Percentiles rank a stretch among this genome's conserved stretches.
Conservation (phyloP, 192 early-diverging fungal genomes). For the Coemansia sp. region DNA sequence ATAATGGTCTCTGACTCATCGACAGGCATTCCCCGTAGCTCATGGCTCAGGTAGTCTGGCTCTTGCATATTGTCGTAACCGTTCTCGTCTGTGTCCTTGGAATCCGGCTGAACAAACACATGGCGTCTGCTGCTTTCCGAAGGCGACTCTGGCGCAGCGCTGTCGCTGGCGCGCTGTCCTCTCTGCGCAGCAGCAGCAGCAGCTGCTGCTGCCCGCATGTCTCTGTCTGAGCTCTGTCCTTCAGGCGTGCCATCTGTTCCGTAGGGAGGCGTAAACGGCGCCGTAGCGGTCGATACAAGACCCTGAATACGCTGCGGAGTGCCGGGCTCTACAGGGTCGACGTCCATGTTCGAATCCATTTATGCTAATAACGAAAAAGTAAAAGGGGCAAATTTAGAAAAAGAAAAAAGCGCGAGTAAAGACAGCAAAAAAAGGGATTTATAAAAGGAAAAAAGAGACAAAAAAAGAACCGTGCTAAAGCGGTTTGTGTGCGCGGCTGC, state of each 20-base stretch:
- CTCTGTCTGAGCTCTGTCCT: neutral
- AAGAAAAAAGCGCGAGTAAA: neutral
- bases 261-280: conserved; percentile 35
- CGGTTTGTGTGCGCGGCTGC: neutral
- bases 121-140: neutral
- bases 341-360: conserved; percentile 28
- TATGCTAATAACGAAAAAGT: neutral
- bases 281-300: neutral
- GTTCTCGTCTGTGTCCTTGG: neutral
- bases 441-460: neutral
- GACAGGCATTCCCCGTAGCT: neutral
- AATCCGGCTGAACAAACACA: neutral
- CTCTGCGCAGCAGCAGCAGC: neutral
- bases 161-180: conserved; percentile 20
- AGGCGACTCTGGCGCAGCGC: conserved; percentile 45
- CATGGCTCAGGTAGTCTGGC: neutral
- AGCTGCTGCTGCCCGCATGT: neutral
- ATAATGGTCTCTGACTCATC: conserved; percentile 26
- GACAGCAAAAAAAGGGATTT: neutral
- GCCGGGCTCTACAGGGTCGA: conserved; percentile 27
- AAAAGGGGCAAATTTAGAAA: neutral
- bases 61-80: neutral
- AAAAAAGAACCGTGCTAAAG: neutral
- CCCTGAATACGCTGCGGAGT: neutral
- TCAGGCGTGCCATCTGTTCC: conserved; percentile 30